Evolutionary conservation across 2,329 filamentous ascomycete species (phyloP).

Genomic region (Fusarium continuum): DNA sequence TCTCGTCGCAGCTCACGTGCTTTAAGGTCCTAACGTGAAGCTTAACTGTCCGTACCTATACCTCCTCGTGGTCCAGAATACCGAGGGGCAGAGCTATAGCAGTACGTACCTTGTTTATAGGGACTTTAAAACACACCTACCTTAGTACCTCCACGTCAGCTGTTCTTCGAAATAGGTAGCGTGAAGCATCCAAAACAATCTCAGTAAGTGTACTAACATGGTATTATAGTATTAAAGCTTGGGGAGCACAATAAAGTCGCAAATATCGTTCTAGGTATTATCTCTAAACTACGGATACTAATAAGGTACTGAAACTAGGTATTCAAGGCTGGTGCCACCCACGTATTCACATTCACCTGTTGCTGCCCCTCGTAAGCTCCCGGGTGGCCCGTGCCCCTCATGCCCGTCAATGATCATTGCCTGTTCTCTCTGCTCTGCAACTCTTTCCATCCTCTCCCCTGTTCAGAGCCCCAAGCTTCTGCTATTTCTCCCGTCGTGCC

Average conservation of each 20-base stretch:
- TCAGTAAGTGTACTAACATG: no score
- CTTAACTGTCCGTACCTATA: constrained; percentile 22
- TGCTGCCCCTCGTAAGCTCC: constrained; percentile 36
- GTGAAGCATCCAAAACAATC: no score
- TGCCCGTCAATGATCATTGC: constrained; percentile 26
- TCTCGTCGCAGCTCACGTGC: constrained; percentile 33
- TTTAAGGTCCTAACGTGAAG: not conserved
- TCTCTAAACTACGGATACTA: no score
- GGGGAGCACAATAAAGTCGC: no score
- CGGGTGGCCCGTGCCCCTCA: constrained; percentile 37
- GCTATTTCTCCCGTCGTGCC: constrained; percentile 19
- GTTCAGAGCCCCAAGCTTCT: constrained; percentile 1
- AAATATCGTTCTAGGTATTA: no score
- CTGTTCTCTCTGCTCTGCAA: constrained; percentile 11
- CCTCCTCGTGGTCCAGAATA: constrained; percentile 14
- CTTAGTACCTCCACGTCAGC: constrained; percentile 43
- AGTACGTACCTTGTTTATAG: constrained; percentile 13
- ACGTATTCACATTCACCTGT: no score
- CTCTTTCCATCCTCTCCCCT: constrained; percentile 5
- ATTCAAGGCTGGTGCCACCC: no score
- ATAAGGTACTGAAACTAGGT: no score
- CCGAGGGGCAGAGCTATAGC: constrained; percentile 5
- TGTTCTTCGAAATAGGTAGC: no score
- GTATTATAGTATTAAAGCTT: no score
- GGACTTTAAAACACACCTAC: not conserved